A percentile compares a stretch with the other conserved stretches of the same genome.
phyloP scores from a whole-genome alignment of 1,284 basidiomycete species.

The Apiotrichum gamsii region DNA sequence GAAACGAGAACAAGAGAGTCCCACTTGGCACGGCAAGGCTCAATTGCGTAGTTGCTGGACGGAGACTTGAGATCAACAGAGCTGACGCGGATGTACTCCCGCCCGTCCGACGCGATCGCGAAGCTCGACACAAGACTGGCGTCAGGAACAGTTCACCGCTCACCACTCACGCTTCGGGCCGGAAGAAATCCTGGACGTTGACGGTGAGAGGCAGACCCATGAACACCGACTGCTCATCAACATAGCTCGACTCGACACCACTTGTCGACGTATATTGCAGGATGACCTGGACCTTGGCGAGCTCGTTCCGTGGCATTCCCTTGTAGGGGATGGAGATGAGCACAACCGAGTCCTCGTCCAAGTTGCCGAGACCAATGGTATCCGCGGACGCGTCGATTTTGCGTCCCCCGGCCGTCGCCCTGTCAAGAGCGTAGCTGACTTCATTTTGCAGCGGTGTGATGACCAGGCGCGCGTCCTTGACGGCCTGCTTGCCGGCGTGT shows the following conservation, averaged over 20 bases:
- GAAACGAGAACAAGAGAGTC: conserved; percentile 27
- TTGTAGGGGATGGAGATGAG: conserved; percentile 27
- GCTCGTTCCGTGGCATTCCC: conserved; percentile 29
- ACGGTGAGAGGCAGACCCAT: conserved; percentile 46
- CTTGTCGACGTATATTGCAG: conserved; percentile 20
- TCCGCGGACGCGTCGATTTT: conserved; percentile 6
- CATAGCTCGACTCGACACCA: conserved; percentile 11
- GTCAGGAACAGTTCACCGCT: neutral
- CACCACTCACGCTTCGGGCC: conserved; percentile 37
- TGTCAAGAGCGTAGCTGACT: conserved; percentile 19
- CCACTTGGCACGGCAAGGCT: conserved; percentile 23
- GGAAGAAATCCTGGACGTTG: conserved; percentile 49
- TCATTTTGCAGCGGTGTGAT: conserved; percentile 22
- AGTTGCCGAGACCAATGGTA: conserved; percentile 17
- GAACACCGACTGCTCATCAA: conserved; percentile 31
- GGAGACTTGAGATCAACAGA: conserved; percentile 25
- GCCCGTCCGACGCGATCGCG: conserved; percentile 44
- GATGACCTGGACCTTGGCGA: conserved; percentile 27
- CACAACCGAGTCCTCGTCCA: conserved; percentile 10
- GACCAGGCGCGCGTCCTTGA: conserved; percentile 16
- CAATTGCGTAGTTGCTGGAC: conserved; percentile 10
- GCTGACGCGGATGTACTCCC: conserved; percentile 36
- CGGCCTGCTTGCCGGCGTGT: conserved; percentile 12
- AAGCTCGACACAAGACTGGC: conserved; percentile 45
- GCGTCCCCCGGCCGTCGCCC: conserved; percentile 10